Conservation (phyloP, 2,329 filamentous ascomycete genomes). For the Colletotrichum salicis region DNA sequence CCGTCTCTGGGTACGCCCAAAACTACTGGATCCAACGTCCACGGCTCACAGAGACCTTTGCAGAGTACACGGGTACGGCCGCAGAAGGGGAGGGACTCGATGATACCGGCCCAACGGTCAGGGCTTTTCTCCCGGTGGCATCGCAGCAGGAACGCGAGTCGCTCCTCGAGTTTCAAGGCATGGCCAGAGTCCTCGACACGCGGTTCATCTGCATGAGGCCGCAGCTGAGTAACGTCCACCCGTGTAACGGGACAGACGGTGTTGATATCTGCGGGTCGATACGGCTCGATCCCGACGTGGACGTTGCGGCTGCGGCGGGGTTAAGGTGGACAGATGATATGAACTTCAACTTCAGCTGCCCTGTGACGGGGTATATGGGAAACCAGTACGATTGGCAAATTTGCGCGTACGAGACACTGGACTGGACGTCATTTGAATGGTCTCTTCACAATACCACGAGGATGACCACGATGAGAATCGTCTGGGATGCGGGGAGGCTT, state of each 20-base stretch:
- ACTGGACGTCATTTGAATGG: constrained; percentile 1
- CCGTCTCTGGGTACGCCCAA: background rate
- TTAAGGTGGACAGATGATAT: background rate
- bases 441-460: background rate
- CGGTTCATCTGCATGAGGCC: constrained; percentile 11
- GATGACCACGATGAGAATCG: background rate
- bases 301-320: background rate
- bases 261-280: background rate
- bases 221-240: background rate
- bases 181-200: constrained; percentile 3
- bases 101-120: constrained; percentile 7
- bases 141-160: background rate
- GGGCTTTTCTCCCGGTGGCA: background rate
- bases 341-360: constrained; percentile 5
- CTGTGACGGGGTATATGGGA: background rate
- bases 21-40: constrained; percentile 7
- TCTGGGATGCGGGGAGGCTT: background rate
- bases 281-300: background rate
- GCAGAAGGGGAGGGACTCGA: background rate
- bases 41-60: background rate
- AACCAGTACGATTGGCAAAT: background rate
- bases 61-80: background rate
- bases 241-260: background rate
- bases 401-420: background rate
- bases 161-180: background rate